phyloP scores from a whole-genome alignment of 768 basidiomycete species.

The Rhizopogon vesiculosus region DNA sequence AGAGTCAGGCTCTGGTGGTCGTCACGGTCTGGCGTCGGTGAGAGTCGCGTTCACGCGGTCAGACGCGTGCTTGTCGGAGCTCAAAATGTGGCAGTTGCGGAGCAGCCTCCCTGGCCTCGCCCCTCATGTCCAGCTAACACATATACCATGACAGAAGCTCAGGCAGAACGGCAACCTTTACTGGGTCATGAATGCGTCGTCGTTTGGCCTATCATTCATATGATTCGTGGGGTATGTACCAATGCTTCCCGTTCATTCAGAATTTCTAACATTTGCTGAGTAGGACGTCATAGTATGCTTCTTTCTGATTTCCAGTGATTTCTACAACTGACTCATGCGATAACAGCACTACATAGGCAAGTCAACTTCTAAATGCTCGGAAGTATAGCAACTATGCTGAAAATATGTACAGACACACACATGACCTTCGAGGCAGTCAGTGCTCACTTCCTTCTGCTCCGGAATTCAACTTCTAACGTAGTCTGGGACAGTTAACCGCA shows the following conservation, averaged over 20 bases:
- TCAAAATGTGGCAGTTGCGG: slow-evolving; percentile 17
- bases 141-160: slow-evolving; percentile 9
- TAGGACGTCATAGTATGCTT: slow-evolving; percentile 55
- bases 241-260: background rate
- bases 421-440: slow-evolving; percentile 75
- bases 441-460: slow-evolving; percentile 4
- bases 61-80: slow-evolving; percentile 31
- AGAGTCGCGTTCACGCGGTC: slow-evolving; percentile 10
- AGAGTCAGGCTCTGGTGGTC: slow-evolving; percentile 6
- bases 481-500: slow-evolving; percentile 53
- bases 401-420: slow-evolving; percentile 63
- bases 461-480: slow-evolving; percentile 6
- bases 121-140: background rate
- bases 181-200: slow-evolving; percentile 49
- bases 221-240: slow-evolving; percentile 57
- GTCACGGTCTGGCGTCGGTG: slow-evolving; percentile 17
- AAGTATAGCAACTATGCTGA: slow-evolving; percentile 1
- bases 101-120: background rate
- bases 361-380: slow-evolving; percentile 6
- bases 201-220: slow-evolving; percentile 80
- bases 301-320: background rate
- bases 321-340: background rate
- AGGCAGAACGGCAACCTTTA: slow-evolving; percentile 33
- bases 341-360: slow-evolving; percentile 66
- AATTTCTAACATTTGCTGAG: slow-evolving; percentile 12